Evolutionary conservation across 129 eudicot genomes (phyloP).

Genomic region (Glebionis coronaria): DNA sequence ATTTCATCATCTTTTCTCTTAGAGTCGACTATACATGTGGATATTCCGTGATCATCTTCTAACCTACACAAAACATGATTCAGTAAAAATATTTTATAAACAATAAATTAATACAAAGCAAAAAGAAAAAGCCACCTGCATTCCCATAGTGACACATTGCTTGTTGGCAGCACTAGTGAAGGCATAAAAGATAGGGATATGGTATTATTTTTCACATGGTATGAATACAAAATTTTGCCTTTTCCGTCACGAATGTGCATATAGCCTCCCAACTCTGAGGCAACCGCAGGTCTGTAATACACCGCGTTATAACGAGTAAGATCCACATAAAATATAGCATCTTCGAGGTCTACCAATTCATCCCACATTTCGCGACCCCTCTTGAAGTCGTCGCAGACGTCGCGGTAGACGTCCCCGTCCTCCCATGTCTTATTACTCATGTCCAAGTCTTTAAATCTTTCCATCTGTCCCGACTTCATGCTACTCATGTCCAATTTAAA

Average conservation of each 20-base stretch:
- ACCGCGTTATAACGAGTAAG: neutral
- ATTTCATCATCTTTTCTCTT: constrained; percentile 9
- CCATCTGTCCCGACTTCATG: constrained; percentile 9
- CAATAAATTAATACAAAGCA: too few species aligned
- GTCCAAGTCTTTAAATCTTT: neutral
- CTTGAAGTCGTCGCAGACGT: neutral
- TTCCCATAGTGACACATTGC: neutral
- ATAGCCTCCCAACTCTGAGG: constrained; percentile 15
- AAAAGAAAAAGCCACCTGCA: neutral
- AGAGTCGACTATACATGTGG: neutral
- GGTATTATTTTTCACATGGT: constrained; percentile 13
- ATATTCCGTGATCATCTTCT: constrained; percentile 11
- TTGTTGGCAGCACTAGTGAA: neutral
- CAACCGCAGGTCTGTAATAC: constrained; percentile 7
- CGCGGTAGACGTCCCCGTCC: neutral
- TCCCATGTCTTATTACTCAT: neutral
- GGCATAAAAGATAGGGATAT: constrained; percentile 7
- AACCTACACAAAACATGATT: constrained; percentile 11
- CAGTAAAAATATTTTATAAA: neutral
- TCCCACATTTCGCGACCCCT: constrained; percentile 1
- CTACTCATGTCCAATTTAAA: constrained; percentile 16
- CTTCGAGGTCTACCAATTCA: constrained; percentile 7
- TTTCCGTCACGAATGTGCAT: neutral
- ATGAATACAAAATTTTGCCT: constrained; percentile 9
- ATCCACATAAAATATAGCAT: constrained; percentile 13